A percentile compares a stretch with the other conserved stretches of the same genome.
These are phyloP conservation scores for Diplodia sapinea DNA, from an alignment of 2,329 filamentous ascomycete species.

Conservation along the genomic window DNA sequence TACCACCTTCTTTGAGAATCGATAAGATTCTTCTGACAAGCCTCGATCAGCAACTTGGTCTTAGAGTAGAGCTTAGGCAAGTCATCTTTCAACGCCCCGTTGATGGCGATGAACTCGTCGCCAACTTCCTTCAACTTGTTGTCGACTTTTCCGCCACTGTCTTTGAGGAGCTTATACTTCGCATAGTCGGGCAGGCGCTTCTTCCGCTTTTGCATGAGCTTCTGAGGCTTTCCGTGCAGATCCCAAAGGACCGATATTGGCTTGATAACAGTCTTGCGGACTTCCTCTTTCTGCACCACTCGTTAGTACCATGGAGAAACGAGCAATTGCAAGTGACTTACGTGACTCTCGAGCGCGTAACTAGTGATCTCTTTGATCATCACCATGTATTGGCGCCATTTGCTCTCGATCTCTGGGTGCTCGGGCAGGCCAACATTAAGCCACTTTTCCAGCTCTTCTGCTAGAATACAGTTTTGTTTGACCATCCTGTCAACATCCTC, in stretches of 20 bases:
- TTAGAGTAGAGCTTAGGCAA: constrained; percentile 81
- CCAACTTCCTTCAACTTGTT: constrained; percentile 82
- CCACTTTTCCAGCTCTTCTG: constrained; percentile 81
- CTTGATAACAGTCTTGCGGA: constrained; percentile 82
- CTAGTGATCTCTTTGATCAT: constrained; percentile 85
- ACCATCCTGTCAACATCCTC: constrained; percentile 81
- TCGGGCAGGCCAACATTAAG: constrained; percentile 64
- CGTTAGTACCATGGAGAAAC: neutral
- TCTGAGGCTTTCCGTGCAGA: constrained; percentile 80
- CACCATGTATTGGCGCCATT: constrained; percentile 90
- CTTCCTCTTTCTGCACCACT: constrained; percentile 47
- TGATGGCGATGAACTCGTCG: constrained; percentile 88
- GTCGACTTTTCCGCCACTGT: constrained; percentile 83
- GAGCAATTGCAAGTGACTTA: neutral
- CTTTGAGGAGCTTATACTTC: constrained; percentile 76
- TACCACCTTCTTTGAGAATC: constrained; percentile 86
- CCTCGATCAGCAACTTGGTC: constrained; percentile 83
- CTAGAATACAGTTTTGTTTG: constrained; percentile 78
- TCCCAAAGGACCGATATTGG: constrained; percentile 80
- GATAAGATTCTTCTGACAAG: constrained; percentile 82
- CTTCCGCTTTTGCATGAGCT: constrained; percentile 91
- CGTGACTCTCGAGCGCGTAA: constrained; percentile 24
- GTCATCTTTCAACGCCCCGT: constrained; percentile 91
- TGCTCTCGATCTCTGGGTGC: constrained; percentile 81
- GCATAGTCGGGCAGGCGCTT: constrained; percentile 93